A percentile compares a stretch with the other conserved stretches of the same genome.
These are phyloP conservation scores for Excoecaria agallocha DNA, from an alignment of 345 rosid genomes.

Conservation along the genomic window DNA sequence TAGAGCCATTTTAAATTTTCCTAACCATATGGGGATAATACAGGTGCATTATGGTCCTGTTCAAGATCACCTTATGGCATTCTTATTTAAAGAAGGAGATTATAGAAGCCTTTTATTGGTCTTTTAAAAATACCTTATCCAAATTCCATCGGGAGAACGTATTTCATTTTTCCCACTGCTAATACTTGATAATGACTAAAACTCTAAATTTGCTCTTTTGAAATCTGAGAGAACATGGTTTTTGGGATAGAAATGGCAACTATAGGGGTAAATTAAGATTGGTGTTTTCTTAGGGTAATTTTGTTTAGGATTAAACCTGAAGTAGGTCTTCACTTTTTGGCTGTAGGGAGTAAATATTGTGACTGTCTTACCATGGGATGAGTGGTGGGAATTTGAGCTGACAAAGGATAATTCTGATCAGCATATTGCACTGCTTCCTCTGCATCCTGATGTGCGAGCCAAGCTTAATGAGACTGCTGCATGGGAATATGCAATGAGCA, in stretches of 20 bases:
- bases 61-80: not conserved
- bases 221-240: not conserved
- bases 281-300: not conserved
- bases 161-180: not conserved
- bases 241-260: not conserved
- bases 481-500: constrained; percentile 91
- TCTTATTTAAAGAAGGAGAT: not conserved
- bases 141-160: not conserved
- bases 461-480: constrained; percentile 91
- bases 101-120: not conserved
- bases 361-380: constrained; percentile 89
- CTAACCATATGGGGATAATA: not conserved
- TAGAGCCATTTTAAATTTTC: not conserved
- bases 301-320: not conserved
- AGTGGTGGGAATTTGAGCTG: constrained; percentile 99
- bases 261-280: not conserved
- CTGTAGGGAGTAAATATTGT: constrained; percentile 83
- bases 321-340: constrained; percentile 1
- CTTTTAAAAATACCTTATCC: not conserved
- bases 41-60: not conserved
- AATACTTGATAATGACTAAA: not conserved
- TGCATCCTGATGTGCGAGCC: constrained; percentile 84
- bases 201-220: not conserved
- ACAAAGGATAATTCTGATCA: constrained; percentile 88
- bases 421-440: constrained; percentile 86